Evolutionary conservation across 2,329 filamentous ascomycete genomes (phyloP).

Genomic region (Endoconidiophora laricicola): DNA sequence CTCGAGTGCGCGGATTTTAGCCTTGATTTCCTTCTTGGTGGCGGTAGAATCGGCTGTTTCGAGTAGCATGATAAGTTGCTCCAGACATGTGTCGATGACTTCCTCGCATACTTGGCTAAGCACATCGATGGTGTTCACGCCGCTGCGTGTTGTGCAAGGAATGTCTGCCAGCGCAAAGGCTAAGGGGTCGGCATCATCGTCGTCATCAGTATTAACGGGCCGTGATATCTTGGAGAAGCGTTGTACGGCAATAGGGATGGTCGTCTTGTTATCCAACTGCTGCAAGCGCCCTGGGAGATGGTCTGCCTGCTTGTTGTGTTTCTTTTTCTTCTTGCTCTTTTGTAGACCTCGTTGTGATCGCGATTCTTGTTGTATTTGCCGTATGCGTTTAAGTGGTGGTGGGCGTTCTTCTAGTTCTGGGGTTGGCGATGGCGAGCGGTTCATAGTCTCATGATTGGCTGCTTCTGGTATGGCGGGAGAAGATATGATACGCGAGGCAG

Average conservation of each 20-base stretch:
- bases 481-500: not conserved
- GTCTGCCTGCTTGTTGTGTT: constrained; percentile 10
- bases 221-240: constrained; percentile 34
- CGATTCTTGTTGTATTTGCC: constrained; percentile 12
- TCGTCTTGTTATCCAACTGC: constrained; percentile 13
- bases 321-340: constrained; percentile 15
- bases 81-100: constrained; percentile 34
- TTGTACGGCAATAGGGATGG: constrained; percentile 42
- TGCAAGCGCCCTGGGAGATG: constrained; percentile 1
- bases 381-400: constrained; percentile 14
- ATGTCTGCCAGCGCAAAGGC: constrained; percentile 35
- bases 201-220: constrained; percentile 9
- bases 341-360: not conserved
- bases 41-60: constrained; percentile 24
- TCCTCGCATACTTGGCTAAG: constrained; percentile 45
- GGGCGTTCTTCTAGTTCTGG: constrained; percentile 15
- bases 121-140: constrained; percentile 47
- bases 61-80: constrained; percentile 28
- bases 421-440: not conserved
- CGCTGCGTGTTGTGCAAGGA: constrained; percentile 34
- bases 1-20: constrained; percentile 39
- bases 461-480: not conserved
- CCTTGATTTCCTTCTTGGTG: constrained; percentile 33
- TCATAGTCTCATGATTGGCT: not conserved
- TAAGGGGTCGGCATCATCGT: constrained; percentile 24